Evolutionary conservation across 306 rosid genomes (phyloP), one percentile per base, ranked within the genome.

Genomic region (Cucurbita ficifolia): DNA sequence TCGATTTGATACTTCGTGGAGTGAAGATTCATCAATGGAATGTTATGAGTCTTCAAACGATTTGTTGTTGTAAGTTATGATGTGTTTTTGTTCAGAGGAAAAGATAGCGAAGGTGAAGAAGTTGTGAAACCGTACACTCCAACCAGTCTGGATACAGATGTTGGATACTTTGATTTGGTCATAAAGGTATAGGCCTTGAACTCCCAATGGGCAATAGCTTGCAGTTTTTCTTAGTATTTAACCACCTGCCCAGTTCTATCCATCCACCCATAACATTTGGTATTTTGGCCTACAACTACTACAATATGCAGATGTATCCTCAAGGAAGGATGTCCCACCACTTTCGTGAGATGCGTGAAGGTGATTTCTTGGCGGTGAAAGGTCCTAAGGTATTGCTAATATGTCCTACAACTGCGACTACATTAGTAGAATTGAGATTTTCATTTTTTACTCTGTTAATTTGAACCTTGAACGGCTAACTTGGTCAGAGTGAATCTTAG

Each of bases 321-420:
- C 76, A 85, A 76, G 97, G 97, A 77, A 88, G 73, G 73, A 88
- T 91, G 92, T 88, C 97, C 52, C 96, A 91, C 81, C 92, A 91
- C 79, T 91, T 88, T 63, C 82, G 88, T 58, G 53, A 84, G 78
- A 79, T 91, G 90, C 79, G 63, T 16, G 92, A 79, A 80, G 97
- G 92, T 49, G 97, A 88, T 43, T 76, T 14, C 73, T 77, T 91
- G 79, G 77, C 89, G 5, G 89, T 91, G 36, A 87, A 63, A 50
- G 92, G 97, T 33, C 97, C 97, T 10, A 84, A 85, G 97, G 96
- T 91, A 82, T 45, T 52, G 42, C 49, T 8, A 38, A 9, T 10
- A 36, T 61, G 22, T 18, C 48, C 68, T 60, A 10, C 38, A 22
- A 10, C 62, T 10, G 33, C 38, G 2, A 56, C 62, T 56, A 21